phyloP scores from a whole-genome alignment of 352 stramenopile species.

The Pythium oligandrum region DNA sequence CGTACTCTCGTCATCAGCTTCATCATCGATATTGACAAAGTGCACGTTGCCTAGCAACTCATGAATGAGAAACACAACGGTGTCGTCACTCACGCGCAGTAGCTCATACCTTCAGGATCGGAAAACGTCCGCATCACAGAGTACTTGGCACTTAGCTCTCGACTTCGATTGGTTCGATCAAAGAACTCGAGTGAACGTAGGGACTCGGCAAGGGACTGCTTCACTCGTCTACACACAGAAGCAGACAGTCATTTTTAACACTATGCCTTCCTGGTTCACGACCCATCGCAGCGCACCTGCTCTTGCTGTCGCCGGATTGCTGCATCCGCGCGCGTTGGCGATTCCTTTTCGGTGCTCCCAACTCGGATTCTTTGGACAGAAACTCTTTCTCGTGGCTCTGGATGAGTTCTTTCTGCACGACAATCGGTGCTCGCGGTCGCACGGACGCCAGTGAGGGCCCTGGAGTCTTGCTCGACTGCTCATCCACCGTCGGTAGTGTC shows the following conservation, averaged over 20 bases:
- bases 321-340: conserved; percentile 26
- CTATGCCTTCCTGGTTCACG: not conserved
- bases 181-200: conserved; percentile 70
- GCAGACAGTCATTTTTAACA: conserved; percentile 1
- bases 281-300: conserved; percentile 19
- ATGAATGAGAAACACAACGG: not conserved
- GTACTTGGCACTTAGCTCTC: conserved; percentile 53
- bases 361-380: conserved; percentile 30
- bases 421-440: conserved; percentile 52
- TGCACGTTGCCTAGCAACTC: conserved; percentile 47
- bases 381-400: conserved; percentile 31
- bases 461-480: not conserved
- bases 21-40: conserved; percentile 76
- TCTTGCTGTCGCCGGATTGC: conserved; percentile 23
- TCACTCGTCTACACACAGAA: conserved; percentile 26
- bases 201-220: conserved; percentile 67
- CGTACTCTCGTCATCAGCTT: conserved; percentile 11
- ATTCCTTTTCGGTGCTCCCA: conserved; percentile 37
- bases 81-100: no score
- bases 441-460: conserved; percentile 30
- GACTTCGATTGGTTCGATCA: conserved; percentile 65
- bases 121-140: conserved; percentile 51
- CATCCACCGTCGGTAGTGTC: not conserved
- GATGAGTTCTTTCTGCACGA: conserved; percentile 38
- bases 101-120: conserved; percentile 45